A percentile compares a stretch with the other conserved stretches of the same genome.
Conservation (phyloP, 495 filamentous ascomycete genomes). For the Neurospora terricola region DNA sequence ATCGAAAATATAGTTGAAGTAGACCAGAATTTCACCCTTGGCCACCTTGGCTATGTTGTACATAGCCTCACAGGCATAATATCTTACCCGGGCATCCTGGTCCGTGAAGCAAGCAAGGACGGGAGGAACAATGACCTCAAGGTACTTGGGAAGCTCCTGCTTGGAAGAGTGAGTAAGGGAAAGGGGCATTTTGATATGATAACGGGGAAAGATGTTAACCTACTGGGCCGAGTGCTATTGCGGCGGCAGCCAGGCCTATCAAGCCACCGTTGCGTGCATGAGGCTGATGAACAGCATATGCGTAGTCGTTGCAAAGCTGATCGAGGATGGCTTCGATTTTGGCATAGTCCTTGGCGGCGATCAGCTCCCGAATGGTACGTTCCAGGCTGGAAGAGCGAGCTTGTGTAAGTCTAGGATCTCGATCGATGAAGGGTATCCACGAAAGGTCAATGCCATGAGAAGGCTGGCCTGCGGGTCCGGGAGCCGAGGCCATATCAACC, state of each 20-base stretch:
- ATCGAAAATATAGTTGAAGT: conserved; percentile 98
- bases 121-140: conserved; percentile 88
- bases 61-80: conserved; percentile 99
- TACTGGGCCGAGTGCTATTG: conserved; percentile 89
- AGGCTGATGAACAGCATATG: conserved; percentile 94
- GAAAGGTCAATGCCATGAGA: not conserved
- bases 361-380: conserved; percentile 77
- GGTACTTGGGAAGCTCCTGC: conserved; percentile 78
- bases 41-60: conserved; percentile 99
- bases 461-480: not conserved
- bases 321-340: conserved; percentile 77
- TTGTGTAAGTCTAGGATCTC: conserved; percentile 8
- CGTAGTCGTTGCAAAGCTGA: conserved; percentile 95
- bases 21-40: conserved; percentile 90
- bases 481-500: conserved; percentile 5
- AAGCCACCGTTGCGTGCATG: conserved; percentile 94
- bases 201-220: conserved; percentile 22
- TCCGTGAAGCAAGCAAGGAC: conserved; percentile 98
- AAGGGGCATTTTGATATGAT: not conserved
- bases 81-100: conserved; percentile 94
- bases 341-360: conserved; percentile 63
- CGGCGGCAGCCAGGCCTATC: conserved; percentile 92
- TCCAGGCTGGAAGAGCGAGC: conserved; percentile 56
- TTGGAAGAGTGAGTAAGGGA: conserved; percentile 4
- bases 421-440: not conserved